A percentile compares a stretch with the other conserved stretches of the same genome.
Conservation (phyloP, 1,284 basidiomycete genomes). For the Cystobasidium sp. region DNA sequence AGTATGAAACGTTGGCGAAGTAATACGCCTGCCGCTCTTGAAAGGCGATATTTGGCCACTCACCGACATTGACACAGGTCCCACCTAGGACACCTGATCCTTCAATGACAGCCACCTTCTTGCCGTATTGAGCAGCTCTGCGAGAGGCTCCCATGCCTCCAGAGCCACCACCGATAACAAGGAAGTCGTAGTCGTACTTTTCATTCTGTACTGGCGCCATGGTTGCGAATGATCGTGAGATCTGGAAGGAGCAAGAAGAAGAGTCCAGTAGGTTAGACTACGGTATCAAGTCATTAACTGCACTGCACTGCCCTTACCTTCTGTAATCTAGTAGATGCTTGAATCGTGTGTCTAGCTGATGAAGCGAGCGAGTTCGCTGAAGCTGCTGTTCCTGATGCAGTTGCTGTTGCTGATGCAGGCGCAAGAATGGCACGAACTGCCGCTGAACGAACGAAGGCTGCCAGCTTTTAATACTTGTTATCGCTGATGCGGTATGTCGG, state of each 20-base stretch:
- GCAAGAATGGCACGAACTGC: constrained; percentile 17
- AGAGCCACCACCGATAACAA: constrained; percentile 82
- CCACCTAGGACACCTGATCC: constrained; percentile 78
- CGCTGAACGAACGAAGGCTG: constrained; percentile 23
- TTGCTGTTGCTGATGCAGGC: not conserved
- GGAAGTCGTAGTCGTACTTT: constrained; percentile 68
- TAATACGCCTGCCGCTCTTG: not conserved
- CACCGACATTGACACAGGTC: constrained; percentile 92
- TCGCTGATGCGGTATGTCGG: not conserved
- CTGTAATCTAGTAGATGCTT: constrained; percentile 20
- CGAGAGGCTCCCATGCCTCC: constrained; percentile 78
- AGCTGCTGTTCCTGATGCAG: not conserved
- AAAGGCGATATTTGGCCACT: constrained; percentile 54
- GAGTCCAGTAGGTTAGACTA: not conserved
- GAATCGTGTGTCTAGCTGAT: constrained; percentile 3
- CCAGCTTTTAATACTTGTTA: constrained; percentile 6
- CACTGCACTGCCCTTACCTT: not conserved
- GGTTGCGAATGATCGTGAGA: constrained; percentile 41
- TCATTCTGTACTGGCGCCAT: constrained; percentile 49
- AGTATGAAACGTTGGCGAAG: not conserved
- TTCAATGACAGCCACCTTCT: constrained; percentile 91
- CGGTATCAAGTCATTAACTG: not conserved
- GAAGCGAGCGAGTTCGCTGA: not conserved
- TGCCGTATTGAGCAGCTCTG: constrained; percentile 88
- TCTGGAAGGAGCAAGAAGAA: constrained; percentile 4